These are phyloP conservation scores for Musa troglodytarum DNA, from an alignment of 176 grass and related monocot genomes.

Conservation along the genomic window DNA sequence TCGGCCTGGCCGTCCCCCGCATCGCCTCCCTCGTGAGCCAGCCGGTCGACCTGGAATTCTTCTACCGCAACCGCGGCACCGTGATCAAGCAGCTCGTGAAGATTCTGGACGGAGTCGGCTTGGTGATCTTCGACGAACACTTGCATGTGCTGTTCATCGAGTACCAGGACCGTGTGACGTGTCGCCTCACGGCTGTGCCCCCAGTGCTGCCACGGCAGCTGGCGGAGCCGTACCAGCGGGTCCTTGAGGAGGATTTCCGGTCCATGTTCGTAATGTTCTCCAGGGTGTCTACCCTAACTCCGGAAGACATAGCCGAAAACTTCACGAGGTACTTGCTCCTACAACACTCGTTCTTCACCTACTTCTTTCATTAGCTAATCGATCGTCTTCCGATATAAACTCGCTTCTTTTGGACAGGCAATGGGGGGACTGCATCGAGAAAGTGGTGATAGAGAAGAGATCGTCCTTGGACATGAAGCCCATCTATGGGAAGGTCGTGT, in stretches of 20 bases:
- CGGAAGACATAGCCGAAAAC: conserved; percentile 44
- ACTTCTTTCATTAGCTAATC: no score
- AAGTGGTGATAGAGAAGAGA: conserved; percentile 51
- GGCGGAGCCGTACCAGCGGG: neutral
- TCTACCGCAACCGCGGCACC: conserved; percentile 31
- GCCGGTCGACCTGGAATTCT: conserved; percentile 27
- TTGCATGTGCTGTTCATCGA: conserved; percentile 7
- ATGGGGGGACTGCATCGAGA: conserved; percentile 56
- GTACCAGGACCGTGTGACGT: conserved; percentile 6
- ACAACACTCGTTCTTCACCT: neutral
- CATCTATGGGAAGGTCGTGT: conserved; percentile 44
- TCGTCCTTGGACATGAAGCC: conserved; percentile 22
- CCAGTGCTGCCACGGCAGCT: conserved; percentile 10
- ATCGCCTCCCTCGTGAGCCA: conserved; percentile 6
- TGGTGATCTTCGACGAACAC: conserved; percentile 38
- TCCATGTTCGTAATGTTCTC: conserved; percentile 63
- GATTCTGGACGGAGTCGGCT: conserved; percentile 31
- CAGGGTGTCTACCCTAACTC: conserved; percentile 16
- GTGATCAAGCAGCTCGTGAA: conserved; percentile 19
- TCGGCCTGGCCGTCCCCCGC: conserved; percentile 20
- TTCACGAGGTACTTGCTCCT: conserved; percentile 38
- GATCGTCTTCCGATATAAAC: no score
- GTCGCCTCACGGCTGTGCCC: neutral
- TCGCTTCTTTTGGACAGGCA: conserved; percentile 19
- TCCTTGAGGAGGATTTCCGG: conserved; percentile 29